Percentiles rank a stretch among this genome's conserved stretches.
These are phyloP conservation scores for Rhizopogon salebrosus DNA, from an alignment of 768 basidiomycete genomes.

Conservation along the genomic window DNA sequence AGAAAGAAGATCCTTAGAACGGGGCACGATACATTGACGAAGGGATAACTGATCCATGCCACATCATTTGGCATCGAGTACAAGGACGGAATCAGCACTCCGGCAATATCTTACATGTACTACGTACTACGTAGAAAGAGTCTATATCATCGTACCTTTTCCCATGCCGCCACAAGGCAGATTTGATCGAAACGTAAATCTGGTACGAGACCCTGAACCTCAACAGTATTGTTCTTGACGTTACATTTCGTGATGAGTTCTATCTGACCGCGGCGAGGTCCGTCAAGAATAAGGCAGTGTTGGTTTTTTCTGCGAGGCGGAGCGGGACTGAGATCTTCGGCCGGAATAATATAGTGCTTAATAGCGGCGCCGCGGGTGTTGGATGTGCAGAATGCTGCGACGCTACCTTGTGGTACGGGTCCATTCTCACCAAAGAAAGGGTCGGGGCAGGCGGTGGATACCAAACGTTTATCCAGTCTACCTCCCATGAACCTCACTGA, in stretches of 20 bases:
- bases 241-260: not conserved
- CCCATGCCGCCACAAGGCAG: not conserved
- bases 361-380: not conserved
- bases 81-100: slow-evolving; percentile 19
- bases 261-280: not conserved
- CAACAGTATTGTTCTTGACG: not conserved
- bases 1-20: too few relatives aligned
- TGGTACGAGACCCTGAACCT: not conserved
- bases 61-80: too few relatives aligned
- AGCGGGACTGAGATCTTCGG: not conserved
- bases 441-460: not conserved
- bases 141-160: not conserved
- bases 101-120: slow-evolving; percentile 14
- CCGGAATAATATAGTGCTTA: not conserved
- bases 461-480: not conserved
- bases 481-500: not conserved
- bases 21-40: too few relatives aligned
- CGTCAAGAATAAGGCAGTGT: not conserved
- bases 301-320: not conserved
- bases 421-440: not conserved
- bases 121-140: too few relatives aligned
- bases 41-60: too few relatives aligned
- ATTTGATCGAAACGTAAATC: not conserved
- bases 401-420: not conserved
- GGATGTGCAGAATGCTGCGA: not conserved